Evolutionary conservation across 345 rosid species (phyloP), one percentile per base, ranked within the genome.

Genomic region (Sonneratia alba): DNA sequence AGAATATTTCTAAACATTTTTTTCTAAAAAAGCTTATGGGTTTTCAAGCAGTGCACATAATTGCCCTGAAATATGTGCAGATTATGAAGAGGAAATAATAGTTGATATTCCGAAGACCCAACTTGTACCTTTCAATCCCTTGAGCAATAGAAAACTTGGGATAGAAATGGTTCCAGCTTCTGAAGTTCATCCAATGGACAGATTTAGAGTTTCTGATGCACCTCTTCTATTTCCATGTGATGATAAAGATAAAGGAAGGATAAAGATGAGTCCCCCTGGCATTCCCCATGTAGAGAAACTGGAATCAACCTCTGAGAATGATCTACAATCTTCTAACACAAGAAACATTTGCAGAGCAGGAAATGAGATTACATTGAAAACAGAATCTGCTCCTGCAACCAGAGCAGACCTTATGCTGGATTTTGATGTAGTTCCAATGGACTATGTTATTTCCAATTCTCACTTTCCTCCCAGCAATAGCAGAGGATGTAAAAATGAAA

Each of bases 251-350:
- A 73, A 71, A 59, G 61, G 53, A 40, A 40, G 51, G 67, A 64
- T 37, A 57, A 61, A 43, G 72, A 37, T 21, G 24, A 38, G 72
- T 71, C 48, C 68, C 67, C 21, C 72, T 10, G 68, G 67, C 51
- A 57, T 68, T 78, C 71, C 62, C 36, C 72, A 77, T 66, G 47
- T 24, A 48, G 85, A 84, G 9, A 79, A 78, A 72, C 66, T 75
- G 77, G 98, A 94, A 79, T 78, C 91, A 76, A 87, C 86, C 38
- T 81, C 78, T 70, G 95, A 88, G 78, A 91, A 87, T 69, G 88
- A 85, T 69, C 42, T 83, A 4, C 74, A 36, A 72, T 66, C 73
- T 68, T 69, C 56, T 40, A 71, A 65, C 14, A 59, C 76, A 75
- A 76, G 75, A 68, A 80, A 72, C 36, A 76, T 34, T 21, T 66